Evolutionary conservation across 148 eudicot species (phyloP), one percentile per base, ranked within the genome.

Genomic region (Talinum fruticosum): DNA sequence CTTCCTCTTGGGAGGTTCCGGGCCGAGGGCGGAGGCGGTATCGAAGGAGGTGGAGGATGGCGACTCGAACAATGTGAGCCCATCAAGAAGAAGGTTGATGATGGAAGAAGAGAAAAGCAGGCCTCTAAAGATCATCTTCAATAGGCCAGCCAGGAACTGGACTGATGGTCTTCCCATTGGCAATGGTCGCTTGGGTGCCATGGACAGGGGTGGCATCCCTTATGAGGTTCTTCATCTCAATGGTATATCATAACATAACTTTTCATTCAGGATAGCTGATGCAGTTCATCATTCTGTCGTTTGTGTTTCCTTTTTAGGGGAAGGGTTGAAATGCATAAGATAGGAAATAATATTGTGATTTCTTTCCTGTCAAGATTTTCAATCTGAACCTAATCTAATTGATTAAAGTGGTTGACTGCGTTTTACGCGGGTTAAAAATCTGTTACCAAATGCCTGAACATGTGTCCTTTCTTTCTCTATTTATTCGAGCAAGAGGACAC

Each of bases 101-200:
- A 72, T 54, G 18, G 69, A 75, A 62, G 73, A 29, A 2, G 79
- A 83, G 75, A 34, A 51, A 67, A 49, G 73, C 47, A 79, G 38
- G 76, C 72, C 83, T 66, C 84, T 93, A 28, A 86, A 93, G 81
- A 87, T 93, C 44, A 69, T 79, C 29, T 91, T 88, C 61, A 79
- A 71, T 80, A 89, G 26, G 23, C 85, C 87, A 26, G 95, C 97
- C 4, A 83, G 85, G 75, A 87, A 89, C 83, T 93, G 97, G 97
- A 93, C 97, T 76, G 96, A 93, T 79, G 97, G 92, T 70, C 80
- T 91, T 69, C 97, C 97, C 26, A 86, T 91, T 69, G 96, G 97
- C 6, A 89, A 89, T 87, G 97, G 97, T n/a, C 83, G 92, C n/a
- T 83, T 93, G 66, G 97, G 97, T 75, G 96, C 92, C 49, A 93